Percentiles rank a stretch among this genome's conserved stretches.
Conservation (phyloP, 2,329 filamentous ascomycete genomes). For the Trichoderma cornu-damae region DNA sequence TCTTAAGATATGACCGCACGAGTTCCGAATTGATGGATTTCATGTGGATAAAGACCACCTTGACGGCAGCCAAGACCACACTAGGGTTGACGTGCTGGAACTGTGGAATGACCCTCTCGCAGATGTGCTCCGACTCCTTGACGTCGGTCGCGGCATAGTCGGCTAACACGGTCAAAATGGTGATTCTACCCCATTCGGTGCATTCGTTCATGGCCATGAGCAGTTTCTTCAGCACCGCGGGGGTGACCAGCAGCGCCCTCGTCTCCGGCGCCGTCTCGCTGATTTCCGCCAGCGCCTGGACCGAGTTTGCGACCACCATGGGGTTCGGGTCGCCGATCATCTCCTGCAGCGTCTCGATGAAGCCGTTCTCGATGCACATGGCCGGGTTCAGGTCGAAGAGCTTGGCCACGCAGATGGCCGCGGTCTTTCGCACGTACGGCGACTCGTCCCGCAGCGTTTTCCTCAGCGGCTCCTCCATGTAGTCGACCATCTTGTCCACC, state of each 20-base stretch:
- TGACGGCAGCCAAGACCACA: conserved; percentile 94
- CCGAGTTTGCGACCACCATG: conserved; percentile 98
- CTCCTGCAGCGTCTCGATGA: conserved; percentile 88
- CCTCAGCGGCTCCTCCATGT: conserved; percentile 95
- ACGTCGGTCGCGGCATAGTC: conserved; percentile 82
- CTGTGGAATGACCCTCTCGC: conserved; percentile 89
- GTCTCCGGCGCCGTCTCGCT: conserved; percentile 86
- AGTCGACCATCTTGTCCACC: conserved; percentile 99
- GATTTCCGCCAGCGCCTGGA: conserved; percentile 90
- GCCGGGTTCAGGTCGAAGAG: conserved; percentile 89
- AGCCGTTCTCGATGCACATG: conserved; percentile 95
- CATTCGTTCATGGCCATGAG: conserved; percentile 96
- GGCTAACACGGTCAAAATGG: conserved; percentile 82
- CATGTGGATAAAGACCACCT: conserved; percentile 97
- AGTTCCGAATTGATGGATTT: conserved; percentile 71
- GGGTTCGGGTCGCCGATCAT: conserved; percentile 96
- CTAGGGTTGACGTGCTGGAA: conserved; percentile 98
- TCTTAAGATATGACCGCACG: conserved; percentile 83
- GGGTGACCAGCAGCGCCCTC: conserved; percentile 74
- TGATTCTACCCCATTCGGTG: conserved; percentile 96
- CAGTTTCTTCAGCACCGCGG: conserved; percentile 85
- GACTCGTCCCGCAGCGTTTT: conserved; percentile 97
- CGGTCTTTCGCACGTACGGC: conserved; percentile 96
- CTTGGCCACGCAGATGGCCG: conserved; percentile 95
- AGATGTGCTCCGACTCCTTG: conserved; percentile 97